Evolutionary conservation across 2,329 filamentous ascomycete species (phyloP).

Genomic region (Colletotrichum navitas): DNA sequence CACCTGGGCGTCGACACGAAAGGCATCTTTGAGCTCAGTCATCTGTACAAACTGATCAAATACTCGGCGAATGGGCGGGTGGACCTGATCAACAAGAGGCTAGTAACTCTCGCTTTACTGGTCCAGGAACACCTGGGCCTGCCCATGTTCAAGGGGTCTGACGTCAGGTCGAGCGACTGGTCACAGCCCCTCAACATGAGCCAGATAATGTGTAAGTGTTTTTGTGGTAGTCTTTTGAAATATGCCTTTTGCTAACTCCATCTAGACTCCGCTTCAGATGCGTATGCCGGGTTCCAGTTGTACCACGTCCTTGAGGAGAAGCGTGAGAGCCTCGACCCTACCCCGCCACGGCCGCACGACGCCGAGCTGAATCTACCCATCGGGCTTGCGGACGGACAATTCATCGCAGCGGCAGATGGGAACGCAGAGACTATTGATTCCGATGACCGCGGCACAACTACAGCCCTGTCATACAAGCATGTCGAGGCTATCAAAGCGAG

Average conservation of each 20-base stretch:
- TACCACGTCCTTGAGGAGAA: conserved; percentile 79
- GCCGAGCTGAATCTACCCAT: conserved; percentile 77
- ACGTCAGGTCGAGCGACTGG: conserved; percentile 84
- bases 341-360: conserved; percentile 76
- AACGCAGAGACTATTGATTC: conserved; percentile 50
- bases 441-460: conserved; percentile 43
- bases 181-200: conserved; percentile 68
- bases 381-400: conserved; percentile 61
- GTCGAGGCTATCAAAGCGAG: conserved; percentile 40
- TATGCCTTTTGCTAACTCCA: conserved; percentile 45
- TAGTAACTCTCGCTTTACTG: conserved; percentile 76
- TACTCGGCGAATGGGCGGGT: conserved; percentile 66
- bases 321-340: conserved; percentile 74
- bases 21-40: conserved; percentile 84
- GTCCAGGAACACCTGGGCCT: conserved; percentile 78
- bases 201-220: conserved; percentile 77
- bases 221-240: background rate
- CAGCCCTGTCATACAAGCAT: conserved; percentile 6
- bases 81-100: conserved; percentile 72
- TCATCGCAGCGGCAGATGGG: conserved; percentile 48
- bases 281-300: conserved; percentile 82
- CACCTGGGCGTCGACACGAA: conserved; percentile 73
- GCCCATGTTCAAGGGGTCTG: conserved; percentile 79
- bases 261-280: conserved; percentile 82
- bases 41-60: conserved; percentile 83